These are phyloP conservation scores for Acacia acuminata DNA, from an alignment of 306 rosid genomes.

Conservation along the genomic window DNA sequence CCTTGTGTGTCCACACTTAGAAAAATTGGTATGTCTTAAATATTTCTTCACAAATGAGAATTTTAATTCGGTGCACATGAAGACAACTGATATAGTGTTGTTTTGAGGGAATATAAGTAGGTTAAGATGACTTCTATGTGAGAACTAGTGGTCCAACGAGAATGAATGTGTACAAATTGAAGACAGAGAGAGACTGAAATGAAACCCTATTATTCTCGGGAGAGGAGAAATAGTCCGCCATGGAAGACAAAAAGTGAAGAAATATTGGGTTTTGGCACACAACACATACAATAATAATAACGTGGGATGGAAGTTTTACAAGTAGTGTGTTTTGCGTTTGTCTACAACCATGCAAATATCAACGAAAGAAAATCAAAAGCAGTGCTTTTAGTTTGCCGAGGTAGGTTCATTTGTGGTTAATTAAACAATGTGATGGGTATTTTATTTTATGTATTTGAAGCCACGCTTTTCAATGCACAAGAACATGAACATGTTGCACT, in stretches of 20 bases:
- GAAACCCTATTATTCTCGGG: conserved; percentile 12
- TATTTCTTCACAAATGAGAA: neutral
- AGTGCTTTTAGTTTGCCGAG: conserved; percentile 30
- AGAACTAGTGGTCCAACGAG: conserved; percentile 31
- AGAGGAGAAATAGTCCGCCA: conserved; percentile 2
- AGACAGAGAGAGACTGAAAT: neutral
- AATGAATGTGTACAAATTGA: conserved; percentile 17
- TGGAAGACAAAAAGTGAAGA: conserved; percentile 15
- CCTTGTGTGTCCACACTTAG: neutral
- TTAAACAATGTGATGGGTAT: neutral
- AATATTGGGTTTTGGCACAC: neutral
- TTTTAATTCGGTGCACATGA: neutral
- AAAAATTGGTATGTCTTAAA: neutral
- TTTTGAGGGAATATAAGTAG: neutral
- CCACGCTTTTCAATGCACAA: conserved; percentile 13
- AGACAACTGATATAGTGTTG: neutral
- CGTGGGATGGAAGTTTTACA: conserved; percentile 43
- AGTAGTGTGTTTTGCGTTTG: conserved; percentile 65
- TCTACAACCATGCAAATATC: conserved; percentile 47
- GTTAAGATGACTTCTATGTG: conserved; percentile 8
- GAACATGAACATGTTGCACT: conserved; percentile 36
- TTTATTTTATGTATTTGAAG: neutral
- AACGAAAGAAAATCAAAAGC: neutral
- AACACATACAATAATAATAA: neutral
- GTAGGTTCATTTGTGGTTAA: conserved; percentile 12